Conservation (phyloP, 345 rosid species). For the Lagerstroemia speciosa region DNA sequence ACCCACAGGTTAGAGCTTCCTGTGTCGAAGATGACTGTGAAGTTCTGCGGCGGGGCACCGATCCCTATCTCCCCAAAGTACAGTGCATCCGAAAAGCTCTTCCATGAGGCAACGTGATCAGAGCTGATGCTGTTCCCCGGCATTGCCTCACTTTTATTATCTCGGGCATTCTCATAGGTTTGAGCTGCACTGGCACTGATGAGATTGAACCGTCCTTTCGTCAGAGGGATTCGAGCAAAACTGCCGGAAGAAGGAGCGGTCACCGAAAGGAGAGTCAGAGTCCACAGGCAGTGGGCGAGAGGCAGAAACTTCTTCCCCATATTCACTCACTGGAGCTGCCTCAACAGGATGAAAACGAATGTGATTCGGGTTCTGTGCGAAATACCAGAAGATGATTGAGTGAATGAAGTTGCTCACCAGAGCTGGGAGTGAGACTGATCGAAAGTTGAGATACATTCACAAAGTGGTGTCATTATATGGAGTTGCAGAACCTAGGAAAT, state of each 20-base stretch:
- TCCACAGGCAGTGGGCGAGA: conserved; percentile 17
- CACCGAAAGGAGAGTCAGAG: conserved; percentile 9
- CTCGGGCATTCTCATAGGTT: conserved; percentile 10
- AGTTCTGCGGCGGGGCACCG: conserved; percentile 65
- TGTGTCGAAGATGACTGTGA: conserved; percentile 67
- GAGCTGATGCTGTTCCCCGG: not conserved
- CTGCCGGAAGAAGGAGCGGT: conserved; percentile 16
- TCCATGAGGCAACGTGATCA: not conserved
- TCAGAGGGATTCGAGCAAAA: conserved; percentile 30
- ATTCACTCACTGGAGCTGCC: not conserved
- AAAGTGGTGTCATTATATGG: not conserved
- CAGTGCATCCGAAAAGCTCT: conserved; percentile 8
- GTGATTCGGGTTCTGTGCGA: not conserved
- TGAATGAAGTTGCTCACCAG: not conserved
- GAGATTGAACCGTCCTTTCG: conserved; percentile 26
- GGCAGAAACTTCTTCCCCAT: conserved; percentile 26
- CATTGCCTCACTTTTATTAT: not conserved
- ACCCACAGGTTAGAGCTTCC: conserved; percentile 91
- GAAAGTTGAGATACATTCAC: no score
- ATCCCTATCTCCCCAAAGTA: conserved; percentile 62
- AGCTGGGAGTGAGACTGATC: no score
- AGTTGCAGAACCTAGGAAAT: not conserved
- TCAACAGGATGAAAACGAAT: not conserved
- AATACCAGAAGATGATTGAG: not conserved
- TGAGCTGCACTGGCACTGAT: conserved; percentile 22